Conservation (phyloP, 106 monocot genomes). For the Hemerocallis citrina region DNA sequence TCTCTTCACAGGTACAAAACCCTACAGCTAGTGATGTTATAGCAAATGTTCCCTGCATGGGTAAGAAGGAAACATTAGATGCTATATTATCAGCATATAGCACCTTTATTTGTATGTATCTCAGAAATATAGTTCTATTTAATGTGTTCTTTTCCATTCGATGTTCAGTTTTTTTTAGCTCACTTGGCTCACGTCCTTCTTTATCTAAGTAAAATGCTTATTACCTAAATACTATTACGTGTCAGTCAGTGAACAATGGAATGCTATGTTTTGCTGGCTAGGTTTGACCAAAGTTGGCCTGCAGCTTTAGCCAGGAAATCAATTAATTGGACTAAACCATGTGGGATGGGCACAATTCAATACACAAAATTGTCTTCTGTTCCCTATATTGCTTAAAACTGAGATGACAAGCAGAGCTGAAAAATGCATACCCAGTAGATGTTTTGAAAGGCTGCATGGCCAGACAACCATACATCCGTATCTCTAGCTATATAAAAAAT, state of each 20-base stretch:
- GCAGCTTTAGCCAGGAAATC: background rate
- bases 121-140: background rate
- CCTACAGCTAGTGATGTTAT: constrained; percentile 86
- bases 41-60: constrained; percentile 80
- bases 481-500: too few species aligned
- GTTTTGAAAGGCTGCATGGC: too few species aligned
- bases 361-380: too few species aligned
- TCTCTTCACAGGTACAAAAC: constrained; percentile 50
- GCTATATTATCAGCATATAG: constrained; percentile 71
- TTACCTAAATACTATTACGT: background rate
- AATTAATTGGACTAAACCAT: too few species aligned
- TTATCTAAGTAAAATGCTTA: background rate
- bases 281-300: background rate
- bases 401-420: too few species aligned
- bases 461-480: too few species aligned
- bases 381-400: too few species aligned
- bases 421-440: too few species aligned
- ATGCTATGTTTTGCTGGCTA: background rate
- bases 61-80: constrained; percentile 69
- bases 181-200: background rate
- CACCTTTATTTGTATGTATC: constrained; percentile 61
- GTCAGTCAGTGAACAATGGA: background rate
- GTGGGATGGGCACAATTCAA: too few species aligned
- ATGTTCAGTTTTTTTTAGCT: too few species aligned
- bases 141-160: background rate